Evolutionary conservation across 2,329 filamentous ascomycete genomes (phyloP).

Genomic region (Neopestalotiopsis sp.): DNA sequence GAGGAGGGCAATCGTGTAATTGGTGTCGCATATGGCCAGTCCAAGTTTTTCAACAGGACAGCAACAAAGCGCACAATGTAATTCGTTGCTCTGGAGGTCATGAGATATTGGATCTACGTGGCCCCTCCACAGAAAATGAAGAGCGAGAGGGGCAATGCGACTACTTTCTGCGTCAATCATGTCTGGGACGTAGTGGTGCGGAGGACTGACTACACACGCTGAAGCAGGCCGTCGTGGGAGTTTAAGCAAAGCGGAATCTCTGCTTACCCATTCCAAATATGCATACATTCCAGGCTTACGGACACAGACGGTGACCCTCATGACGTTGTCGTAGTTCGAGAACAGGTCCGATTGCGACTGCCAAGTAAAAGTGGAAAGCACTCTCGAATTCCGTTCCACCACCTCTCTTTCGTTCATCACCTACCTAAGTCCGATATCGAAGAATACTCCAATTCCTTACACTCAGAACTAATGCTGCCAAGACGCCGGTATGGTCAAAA

Average conservation of each 20-base stretch:
- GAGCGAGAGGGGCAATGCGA: too few species aligned
- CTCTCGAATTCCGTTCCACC: neutral
- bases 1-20: neutral
- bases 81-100: neutral
- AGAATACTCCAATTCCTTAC: neutral
- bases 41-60: neutral
- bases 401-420: neutral
- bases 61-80: neutral
- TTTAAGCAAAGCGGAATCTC: too few species aligned
- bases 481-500: neutral
- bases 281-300: too few species aligned
- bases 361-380: neutral
- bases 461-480: neutral
- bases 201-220: too few species aligned
- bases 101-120: neutral
- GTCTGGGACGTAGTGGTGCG: too few species aligned
- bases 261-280: too few species aligned
- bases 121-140: neutral
- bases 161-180: too few species aligned
- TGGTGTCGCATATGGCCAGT: neutral
- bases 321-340: neutral
- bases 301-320: neutral
- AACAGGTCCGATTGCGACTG: neutral
- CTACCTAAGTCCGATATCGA: neutral
- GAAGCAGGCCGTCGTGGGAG: too few species aligned